These are phyloP conservation scores for Nemania sp. DNA, from an alignment of 2,329 filamentous ascomycete species.

Conservation along the genomic window DNA sequence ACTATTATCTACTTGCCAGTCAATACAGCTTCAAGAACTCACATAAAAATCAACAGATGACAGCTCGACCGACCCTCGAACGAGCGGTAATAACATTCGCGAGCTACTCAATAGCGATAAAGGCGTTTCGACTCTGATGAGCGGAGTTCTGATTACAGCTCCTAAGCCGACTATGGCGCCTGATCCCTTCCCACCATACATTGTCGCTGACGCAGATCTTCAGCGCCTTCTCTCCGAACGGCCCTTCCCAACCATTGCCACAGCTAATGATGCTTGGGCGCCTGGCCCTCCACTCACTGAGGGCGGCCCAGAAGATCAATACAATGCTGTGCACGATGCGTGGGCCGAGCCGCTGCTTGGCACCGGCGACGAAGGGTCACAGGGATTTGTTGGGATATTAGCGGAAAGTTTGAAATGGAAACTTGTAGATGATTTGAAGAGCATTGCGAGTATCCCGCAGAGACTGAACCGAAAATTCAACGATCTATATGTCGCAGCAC, in stretches of 20 bases:
- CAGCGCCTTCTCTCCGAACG: conserved; percentile 3
- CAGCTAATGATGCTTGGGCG: conserved; percentile 2
- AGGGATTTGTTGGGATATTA: neutral
- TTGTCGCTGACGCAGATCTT: conserved; percentile 14
- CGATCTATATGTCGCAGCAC: conserved; percentile 20
- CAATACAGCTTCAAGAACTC: neutral
- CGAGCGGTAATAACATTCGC: conserved; percentile 11
- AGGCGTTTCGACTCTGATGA: conserved; percentile 14
- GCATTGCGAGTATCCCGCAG: conserved; percentile 13
- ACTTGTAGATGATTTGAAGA: conserved; percentile 6
- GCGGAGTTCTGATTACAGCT: conserved; percentile 11
- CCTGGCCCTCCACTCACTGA: neutral
- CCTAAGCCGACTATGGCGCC: conserved; percentile 11
- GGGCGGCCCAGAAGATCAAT: neutral
- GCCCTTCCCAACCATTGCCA: conserved; percentile 1
- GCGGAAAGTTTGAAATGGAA: conserved; percentile 1
- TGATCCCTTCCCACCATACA: conserved; percentile 17
- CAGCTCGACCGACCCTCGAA: neutral
- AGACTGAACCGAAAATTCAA: conserved; percentile 12
- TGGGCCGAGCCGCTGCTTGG: conserved; percentile 9
- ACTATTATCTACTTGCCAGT: neutral
- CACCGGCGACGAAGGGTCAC: neutral
- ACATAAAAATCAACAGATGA: conserved; percentile 10
- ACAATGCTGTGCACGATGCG: conserved; percentile 4
- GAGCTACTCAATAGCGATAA: conserved; percentile 11